Base-by-base conservation (phyloP, 495 filamentous ascomycete species). In the Stereocaulon alpinum region DNA sequence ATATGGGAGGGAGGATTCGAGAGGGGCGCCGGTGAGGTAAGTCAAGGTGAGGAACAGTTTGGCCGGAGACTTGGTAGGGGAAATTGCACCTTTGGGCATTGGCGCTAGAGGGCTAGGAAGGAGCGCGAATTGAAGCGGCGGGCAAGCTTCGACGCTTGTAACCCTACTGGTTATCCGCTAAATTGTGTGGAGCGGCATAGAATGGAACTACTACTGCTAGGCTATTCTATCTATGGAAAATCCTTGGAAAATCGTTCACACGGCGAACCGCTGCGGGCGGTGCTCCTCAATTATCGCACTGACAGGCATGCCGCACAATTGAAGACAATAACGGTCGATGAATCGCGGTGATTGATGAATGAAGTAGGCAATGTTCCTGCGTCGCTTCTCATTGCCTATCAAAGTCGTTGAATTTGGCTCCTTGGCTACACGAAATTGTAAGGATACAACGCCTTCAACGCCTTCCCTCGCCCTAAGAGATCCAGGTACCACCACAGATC, bases 211-310 rank as follows among this genome's bases (percentile, higher is more conserved):
- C 47, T 50, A 50, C 30, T 50, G 27, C 3, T 30, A 30, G 30
- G 47, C 47, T 50, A 50, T 14, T 50, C 47, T 50, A 50, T 50
- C 47, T 50, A 50, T 50, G 47, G 47, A 50, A 50, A 32, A 50
- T 37, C 34, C 34, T 37, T 37, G 7, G 34, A 37, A 37, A 37
- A 37, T 7, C 7, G 3, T 37, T 37, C 34, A 37, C 34, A 37
- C 4, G 34, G 34, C 34, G 34, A 37, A 37, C 34, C 34, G 34
- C 34, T 37, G 34, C 34, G 4, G 34, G 34, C 34, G 34, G 34
- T 37, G 34, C 12, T 37, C 34, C 6, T 37, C 12, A 37, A 9
- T 7, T 12, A 37, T 37, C 7, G 34, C 34, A 37, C 34, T 37
- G 34, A 37, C 9, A 37, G 47, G 22, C 30, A 50, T 50, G 47